Evolutionary conservation across 2,329 filamentous ascomycete species (phyloP).

Genomic region (Aspergillus fumigatiaffinis): DNA sequence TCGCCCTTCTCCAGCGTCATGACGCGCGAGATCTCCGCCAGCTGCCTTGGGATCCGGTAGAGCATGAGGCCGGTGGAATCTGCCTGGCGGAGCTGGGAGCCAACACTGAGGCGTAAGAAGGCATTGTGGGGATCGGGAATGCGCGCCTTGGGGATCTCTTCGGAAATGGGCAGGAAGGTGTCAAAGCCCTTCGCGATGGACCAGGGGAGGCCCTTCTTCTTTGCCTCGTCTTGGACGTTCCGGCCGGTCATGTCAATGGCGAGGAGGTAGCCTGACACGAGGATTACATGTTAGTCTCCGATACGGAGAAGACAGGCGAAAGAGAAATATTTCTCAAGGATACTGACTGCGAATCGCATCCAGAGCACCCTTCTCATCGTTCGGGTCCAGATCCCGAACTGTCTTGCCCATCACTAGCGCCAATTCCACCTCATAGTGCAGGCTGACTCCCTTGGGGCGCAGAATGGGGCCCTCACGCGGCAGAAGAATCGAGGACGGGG

Average conservation of each 20-base stretch:
- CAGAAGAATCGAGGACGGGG: constrained; percentile 76
- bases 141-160: constrained; percentile 71
- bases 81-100: constrained; percentile 70
- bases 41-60: constrained; percentile 78
- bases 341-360: constrained; percentile 71
- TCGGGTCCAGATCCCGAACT: constrained; percentile 68
- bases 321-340: too few species aligned
- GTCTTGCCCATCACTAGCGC: constrained; percentile 82
- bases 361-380: constrained; percentile 71
- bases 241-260: constrained; percentile 97
- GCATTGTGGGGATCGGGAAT: constrained; percentile 86
- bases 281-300: too few species aligned
- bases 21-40: constrained; percentile 89
- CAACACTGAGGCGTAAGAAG: constrained; percentile 81
- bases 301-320: too few species aligned
- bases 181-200: constrained; percentile 96
- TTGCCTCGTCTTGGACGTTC: constrained; percentile 93
- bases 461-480: constrained; percentile 76
- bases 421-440: constrained; percentile 95
- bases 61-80: constrained; percentile 95
- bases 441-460: constrained; percentile 73
- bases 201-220: constrained; percentile 96
- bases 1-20: constrained; percentile 93
- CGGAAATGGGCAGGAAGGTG: constrained; percentile 86
- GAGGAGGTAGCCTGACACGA: constrained; percentile 68